Evolutionary conservation across 495 filamentous ascomycete species (phyloP), one percentile per base, ranked within the genome.

Genomic region (Hypoxylon subgilvum): DNA sequence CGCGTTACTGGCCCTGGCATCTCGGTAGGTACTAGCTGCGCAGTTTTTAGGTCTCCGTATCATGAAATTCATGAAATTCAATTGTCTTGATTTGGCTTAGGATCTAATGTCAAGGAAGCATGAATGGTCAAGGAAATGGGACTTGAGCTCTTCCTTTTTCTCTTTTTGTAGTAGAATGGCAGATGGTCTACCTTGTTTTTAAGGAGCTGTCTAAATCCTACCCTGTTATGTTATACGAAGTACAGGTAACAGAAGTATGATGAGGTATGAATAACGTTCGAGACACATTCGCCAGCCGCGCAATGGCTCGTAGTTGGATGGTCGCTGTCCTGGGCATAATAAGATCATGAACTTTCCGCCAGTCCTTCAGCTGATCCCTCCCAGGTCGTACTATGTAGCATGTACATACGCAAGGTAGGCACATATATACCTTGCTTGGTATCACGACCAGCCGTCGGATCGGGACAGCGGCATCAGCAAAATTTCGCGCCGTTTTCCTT

Each of bases 291-390:
- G 16, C 27, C 14, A 43, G 35, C 25, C 19, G 34, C 16, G 3
- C n/a, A 27, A 59, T 48, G 27, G 28, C 35, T 48, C 19, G 42
- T 22, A 35, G 43, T 53, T 19, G 36, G 49, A 41, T 52, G 57
- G 53, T 61, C 57, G 57, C 57, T 54, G 17, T 46, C 45, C 32
- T 32, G 34, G 35, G 32, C 40, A 32, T 35, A 28, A 32, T 35
- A 28, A 38, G 43, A 56, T 56, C 43, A 56, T 32, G 31, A 47
- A 17, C 44, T 27, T 62, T 38, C 45, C 53, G 53, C 38, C 45
- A 51, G 16, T 23, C 36, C 17, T 57, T 22, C 19, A 57, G 59
- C 46, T 52, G 52, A 63, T 63, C 59, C 35, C 28, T 63, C 52
- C 59, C 45, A n/a, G 4, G 18, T 57, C 57, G 38, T 13, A 52